Conservation (phyloP, 176 grass and related monocot species). For the Coix lacrymajobi region DNA sequence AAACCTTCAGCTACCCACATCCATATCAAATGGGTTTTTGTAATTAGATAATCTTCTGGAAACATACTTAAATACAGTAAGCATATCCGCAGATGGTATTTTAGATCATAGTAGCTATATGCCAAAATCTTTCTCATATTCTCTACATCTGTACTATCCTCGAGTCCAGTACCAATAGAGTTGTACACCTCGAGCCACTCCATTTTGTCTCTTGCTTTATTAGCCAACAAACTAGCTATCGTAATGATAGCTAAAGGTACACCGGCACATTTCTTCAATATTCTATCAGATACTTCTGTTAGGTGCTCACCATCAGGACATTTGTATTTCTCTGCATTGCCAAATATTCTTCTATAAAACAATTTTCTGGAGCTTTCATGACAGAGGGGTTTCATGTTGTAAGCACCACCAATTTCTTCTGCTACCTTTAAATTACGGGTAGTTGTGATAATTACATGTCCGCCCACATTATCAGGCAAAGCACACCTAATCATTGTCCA, state of each 20-base stretch:
- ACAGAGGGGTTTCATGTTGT: not conserved
- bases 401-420: not conserved
- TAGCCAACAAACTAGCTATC: not conserved
- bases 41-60: not conserved
- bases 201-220: not conserved
- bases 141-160: not conserved
- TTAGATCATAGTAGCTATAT: not conserved
- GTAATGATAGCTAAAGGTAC: constrained; percentile 20
- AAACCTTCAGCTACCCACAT: constrained; percentile 7
- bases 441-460: not conserved
- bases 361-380: not conserved
- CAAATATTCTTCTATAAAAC: not conserved
- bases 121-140: constrained; percentile 14
- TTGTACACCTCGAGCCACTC: not conserved
- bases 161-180: not conserved
- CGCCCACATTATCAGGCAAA: not conserved
- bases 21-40: not conserved
- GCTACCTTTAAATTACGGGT: not conserved
- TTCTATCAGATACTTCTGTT: not conserved
- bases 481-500: not conserved
- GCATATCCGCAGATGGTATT: not conserved
- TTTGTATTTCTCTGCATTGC: not conserved
- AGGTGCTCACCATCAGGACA: not conserved
- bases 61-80: not conserved
- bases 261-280: constrained; percentile 1